Evolutionary conservation across 1,284 basidiomycete genomes (phyloP).

Genomic region (Gomphus sp.): DNA sequence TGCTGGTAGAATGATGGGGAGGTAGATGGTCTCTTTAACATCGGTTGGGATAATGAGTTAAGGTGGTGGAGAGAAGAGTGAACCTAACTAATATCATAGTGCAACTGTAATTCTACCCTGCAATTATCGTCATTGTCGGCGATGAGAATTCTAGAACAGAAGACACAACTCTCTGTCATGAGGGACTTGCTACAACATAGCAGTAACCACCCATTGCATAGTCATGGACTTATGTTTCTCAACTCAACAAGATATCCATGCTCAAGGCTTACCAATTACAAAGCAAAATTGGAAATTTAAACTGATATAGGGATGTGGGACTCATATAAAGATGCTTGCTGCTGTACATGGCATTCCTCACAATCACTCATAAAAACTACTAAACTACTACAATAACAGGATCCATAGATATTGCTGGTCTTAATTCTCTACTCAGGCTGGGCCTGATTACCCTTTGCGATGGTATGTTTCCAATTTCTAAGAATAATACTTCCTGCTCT

Average conservation of each 20-base stretch:
- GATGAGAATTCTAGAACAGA: no score
- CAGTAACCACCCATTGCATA: background rate
- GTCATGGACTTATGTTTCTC: no score
- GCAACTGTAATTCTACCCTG: no score
- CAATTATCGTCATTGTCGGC: no score
- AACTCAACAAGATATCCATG: no score
- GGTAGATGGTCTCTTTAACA: no score
- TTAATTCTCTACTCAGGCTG: background rate
- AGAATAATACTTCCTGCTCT: background rate
- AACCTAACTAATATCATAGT: no score
- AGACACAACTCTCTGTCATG: no score
- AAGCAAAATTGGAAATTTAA: background rate
- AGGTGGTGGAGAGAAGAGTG: no score
- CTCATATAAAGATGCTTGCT: background rate
- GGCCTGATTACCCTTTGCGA: background rate
- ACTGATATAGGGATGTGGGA: background rate
- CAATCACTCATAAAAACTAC: background rate
- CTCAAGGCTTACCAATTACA: background rate
- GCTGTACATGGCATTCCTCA: background rate
- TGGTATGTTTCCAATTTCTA: background rate
- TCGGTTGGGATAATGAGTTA: no score
- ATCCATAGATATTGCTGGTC: constrained; percentile 1
- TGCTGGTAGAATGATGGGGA: no score
- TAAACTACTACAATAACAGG: background rate
- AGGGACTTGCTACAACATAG: no score